These are phyloP conservation scores for Kluyveromyces marxianus DNA, from an alignment of 1,139 yeast species.

Conservation along the genomic window DNA sequence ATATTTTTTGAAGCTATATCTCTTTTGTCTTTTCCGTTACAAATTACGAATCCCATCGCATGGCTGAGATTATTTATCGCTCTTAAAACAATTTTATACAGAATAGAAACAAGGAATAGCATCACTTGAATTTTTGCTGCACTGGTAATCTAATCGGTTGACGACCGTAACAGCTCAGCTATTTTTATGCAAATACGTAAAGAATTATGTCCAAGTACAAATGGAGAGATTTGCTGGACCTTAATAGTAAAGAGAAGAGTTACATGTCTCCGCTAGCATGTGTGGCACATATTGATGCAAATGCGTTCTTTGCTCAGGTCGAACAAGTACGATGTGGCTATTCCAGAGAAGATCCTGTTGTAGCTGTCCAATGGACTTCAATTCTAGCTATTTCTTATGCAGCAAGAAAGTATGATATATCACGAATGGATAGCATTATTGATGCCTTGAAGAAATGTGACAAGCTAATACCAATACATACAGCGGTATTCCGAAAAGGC, in stretches of 20 bases:
- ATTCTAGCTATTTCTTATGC: constrained; percentile 87
- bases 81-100: no score
- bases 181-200: no score
- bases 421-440: constrained; percentile 64
- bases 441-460: constrained; percentile 74
- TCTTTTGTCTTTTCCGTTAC: no score
- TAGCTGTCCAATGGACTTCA: constrained; percentile 89
- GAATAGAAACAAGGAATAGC: background rate
- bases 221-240: constrained; percentile 40
- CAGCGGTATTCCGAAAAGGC: constrained; percentile 89
- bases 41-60: no score
- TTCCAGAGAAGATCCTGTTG: constrained; percentile 68
- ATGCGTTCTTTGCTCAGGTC: constrained; percentile 93
- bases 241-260: constrained; percentile 41
- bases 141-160: background rate
- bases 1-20: no score
- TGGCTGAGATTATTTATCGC: no score
- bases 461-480: constrained; percentile 69
- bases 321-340: constrained; percentile 72
- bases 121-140: background rate
- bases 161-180: no score
- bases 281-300: constrained; percentile 80
- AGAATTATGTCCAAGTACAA: constrained; percentile 35
- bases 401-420: constrained; percentile 76
- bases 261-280: constrained; percentile 68